Evolutionary conservation across 2,329 filamentous ascomycete genomes (phyloP).

Genomic region (Botrytis porri): DNA sequence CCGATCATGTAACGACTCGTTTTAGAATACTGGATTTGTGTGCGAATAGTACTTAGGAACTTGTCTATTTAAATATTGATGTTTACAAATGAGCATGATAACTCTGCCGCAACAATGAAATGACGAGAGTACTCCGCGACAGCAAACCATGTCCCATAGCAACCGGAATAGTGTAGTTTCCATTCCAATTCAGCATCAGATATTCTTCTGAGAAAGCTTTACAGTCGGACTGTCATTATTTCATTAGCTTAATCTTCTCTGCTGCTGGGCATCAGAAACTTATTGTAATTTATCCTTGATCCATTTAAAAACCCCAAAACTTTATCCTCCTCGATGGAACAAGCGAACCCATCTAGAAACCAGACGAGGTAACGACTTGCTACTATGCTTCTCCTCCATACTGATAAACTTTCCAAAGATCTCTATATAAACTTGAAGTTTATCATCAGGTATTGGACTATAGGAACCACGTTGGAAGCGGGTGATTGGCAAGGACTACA

Average conservation of each 20-base stretch:
- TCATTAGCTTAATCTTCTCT: rapidly evolving
- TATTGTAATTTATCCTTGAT: neutral
- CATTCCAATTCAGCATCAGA: neutral
- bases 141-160: neutral
- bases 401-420: neutral
- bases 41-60: neutral
- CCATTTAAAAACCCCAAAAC: neutral
- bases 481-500: too few relatives aligned
- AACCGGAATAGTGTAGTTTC: rapidly evolving
- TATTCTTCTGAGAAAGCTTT: neutral
- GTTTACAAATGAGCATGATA: neutral
- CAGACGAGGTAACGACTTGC: neutral
- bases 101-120: neutral
- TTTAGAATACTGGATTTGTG: neutral
- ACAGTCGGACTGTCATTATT: too few relatives aligned
- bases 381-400: neutral
- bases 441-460: neutral
- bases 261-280: too few relatives aligned
- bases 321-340: neutral
- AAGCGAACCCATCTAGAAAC: neutral
- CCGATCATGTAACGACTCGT: too few relatives aligned
- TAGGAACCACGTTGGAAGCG: too few relatives aligned
- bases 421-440: neutral
- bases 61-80: neutral
- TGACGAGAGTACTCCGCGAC: neutral